These are phyloP conservation scores for Leucocoprinus leucothites DNA, from an alignment of 768 basidiomycete genomes.

Conservation along the genomic window DNA sequence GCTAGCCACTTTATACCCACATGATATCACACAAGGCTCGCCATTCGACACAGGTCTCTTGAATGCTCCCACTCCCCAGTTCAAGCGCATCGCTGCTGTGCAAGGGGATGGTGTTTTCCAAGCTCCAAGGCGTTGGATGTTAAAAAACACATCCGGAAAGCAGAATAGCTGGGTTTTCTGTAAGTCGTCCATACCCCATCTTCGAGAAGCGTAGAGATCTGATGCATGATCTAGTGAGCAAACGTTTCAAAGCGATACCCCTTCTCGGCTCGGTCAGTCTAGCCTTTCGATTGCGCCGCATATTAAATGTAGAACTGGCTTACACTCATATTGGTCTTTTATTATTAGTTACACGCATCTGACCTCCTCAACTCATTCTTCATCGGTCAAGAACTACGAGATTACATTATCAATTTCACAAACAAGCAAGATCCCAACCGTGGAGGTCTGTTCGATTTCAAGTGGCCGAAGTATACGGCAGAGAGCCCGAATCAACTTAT, in stretches of 20 bases:
- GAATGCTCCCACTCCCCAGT: slow-evolving; percentile 42
- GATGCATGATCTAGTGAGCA: slow-evolving; percentile 32
- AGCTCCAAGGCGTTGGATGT: slow-evolving; percentile 44
- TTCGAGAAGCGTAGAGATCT: background rate
- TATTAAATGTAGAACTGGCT: too few species aligned
- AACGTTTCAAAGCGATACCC: slow-evolving; percentile 38
- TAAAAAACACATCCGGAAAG: slow-evolving; percentile 32
- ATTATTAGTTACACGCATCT: slow-evolving; percentile 38
- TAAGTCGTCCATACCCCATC: slow-evolving; percentile 18
- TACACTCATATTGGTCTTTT: too few species aligned
- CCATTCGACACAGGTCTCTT: slow-evolving; percentile 46
- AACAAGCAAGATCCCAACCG: slow-evolving; percentile 23
- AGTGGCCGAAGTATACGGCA: slow-evolving; percentile 28
- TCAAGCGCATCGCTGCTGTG: slow-evolving; percentile 48
- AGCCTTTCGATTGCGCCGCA: background rate
- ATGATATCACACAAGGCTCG: slow-evolving; percentile 41
- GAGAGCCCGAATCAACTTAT: slow-evolving; percentile 30
- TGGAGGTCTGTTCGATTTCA: slow-evolving; percentile 6
- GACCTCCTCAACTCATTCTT: slow-evolving; percentile 36
- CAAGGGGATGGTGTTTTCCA: slow-evolving; percentile 51
- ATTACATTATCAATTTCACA: slow-evolving; percentile 43
- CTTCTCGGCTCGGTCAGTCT: slow-evolving; percentile 41
- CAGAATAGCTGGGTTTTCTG: slow-evolving; percentile 40
- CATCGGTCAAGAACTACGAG: slow-evolving; percentile 33
- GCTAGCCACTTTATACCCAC: slow-evolving; percentile 35